Conservation (phyloP, 2,329 filamentous ascomycete species). For the Clonostachys rosea region DNA sequence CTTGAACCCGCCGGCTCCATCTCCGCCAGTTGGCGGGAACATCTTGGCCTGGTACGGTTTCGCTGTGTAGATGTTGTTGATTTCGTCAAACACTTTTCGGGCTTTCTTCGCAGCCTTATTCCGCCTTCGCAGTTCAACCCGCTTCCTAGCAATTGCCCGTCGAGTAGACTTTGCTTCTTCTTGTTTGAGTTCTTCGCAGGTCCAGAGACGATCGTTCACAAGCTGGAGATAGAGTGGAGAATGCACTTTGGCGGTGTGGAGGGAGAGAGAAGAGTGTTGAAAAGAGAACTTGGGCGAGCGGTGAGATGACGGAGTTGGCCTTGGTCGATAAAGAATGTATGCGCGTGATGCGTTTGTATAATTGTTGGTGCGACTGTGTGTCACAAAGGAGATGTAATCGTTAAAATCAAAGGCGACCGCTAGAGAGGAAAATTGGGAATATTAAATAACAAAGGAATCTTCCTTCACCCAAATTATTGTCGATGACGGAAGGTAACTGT, state of each 20-base stretch:
- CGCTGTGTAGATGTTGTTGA: conserved; percentile 35
- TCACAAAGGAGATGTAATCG: neutral
- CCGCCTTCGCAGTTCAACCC: conserved; percentile 22
- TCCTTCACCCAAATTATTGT: too few species aligned
- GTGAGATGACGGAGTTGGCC: neutral
- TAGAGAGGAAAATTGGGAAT: neutral
- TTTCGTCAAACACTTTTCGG: conserved; percentile 31
- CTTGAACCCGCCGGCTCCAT: conserved; percentile 45
- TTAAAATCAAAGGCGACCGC: neutral
- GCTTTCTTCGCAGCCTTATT: conserved; percentile 25
- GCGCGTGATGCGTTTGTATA: neutral
- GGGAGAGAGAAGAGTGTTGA: conserved; percentile 1
- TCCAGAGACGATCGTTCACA: conserved; percentile 35
- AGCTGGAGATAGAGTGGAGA: conserved; percentile 65
- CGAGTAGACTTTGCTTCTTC: conserved; percentile 8
- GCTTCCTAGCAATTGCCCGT: conserved; percentile 21
- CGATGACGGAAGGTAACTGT: neutral
- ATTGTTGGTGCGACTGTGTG: neutral
- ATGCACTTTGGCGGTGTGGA: conserved; percentile 59
- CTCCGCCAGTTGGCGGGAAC: conserved; percentile 31
- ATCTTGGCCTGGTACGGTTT: conserved; percentile 39
- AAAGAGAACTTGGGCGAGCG: neutral
- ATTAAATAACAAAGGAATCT: neutral
- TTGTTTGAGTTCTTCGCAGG: conserved; percentile 11
- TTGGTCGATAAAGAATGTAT: neutral